Percentiles rank a stretch among this genome's conserved stretches.
These are phyloP conservation scores for Penicillium diatomitis DNA, from an alignment of 495 filamentous ascomycete genomes.

Conservation along the genomic window DNA sequence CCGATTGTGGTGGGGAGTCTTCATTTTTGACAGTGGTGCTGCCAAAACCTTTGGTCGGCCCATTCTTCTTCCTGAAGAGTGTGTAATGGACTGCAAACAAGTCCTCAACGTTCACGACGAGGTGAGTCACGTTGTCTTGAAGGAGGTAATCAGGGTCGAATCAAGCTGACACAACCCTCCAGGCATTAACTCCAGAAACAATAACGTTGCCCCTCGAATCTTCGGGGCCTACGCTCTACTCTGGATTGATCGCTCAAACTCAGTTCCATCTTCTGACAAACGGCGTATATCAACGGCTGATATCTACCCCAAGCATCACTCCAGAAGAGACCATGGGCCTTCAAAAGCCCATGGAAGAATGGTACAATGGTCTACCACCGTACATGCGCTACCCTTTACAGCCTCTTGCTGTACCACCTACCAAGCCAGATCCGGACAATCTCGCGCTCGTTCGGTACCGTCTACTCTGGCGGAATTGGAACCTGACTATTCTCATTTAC, in stretches of 20 bases:
- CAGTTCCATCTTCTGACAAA: constrained; percentile 42
- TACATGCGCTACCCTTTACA: constrained; percentile 33
- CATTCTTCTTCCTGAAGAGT: constrained; percentile 38
- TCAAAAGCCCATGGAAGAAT: constrained; percentile 39
- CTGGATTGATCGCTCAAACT: constrained; percentile 39
- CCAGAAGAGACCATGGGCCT: constrained; percentile 39
- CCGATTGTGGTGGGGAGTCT: constrained; percentile 40
- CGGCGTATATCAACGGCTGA: constrained; percentile 41
- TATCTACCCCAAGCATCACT: constrained; percentile 40
- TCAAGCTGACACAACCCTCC: background rate
- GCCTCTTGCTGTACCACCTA: constrained; percentile 12
- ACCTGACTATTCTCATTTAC: constrained; percentile 43
- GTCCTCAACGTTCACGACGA: constrained; percentile 43
- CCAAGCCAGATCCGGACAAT: constrained; percentile 24
- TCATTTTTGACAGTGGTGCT: constrained; percentile 40
- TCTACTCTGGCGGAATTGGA: constrained; percentile 43
- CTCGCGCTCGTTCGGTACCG: constrained; percentile 32
- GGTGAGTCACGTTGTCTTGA: constrained; percentile 7
- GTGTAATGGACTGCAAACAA: constrained; percentile 39
- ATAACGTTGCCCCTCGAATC: constrained; percentile 32
- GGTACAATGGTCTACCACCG: constrained; percentile 34
- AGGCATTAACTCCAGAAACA: constrained; percentile 35
- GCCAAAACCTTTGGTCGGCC: constrained; percentile 41
- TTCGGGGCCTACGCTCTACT: constrained; percentile 39
- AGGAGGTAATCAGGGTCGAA: background rate